Conservation (phyloP, 208 protist species). For the Trypanosoma theileri region DNA sequence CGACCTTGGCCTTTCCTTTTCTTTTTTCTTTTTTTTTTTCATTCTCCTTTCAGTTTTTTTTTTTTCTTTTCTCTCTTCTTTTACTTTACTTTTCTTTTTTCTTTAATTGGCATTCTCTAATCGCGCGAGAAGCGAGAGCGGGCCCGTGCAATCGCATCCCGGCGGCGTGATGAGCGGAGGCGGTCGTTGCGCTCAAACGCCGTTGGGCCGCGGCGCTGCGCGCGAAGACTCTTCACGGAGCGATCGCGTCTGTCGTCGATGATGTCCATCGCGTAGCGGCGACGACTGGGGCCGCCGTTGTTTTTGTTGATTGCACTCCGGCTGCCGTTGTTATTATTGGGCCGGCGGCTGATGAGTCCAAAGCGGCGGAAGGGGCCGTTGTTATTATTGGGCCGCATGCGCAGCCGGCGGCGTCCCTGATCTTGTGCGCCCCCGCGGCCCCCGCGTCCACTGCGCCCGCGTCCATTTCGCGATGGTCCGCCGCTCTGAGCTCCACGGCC, state of each 20-base stretch:
- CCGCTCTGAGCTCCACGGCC: neutral
- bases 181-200: constrained; percentile 73
- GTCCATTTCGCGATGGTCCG: too few relatives aligned
- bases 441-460: constrained; percentile 6
- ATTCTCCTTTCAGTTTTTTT: too few relatives aligned
- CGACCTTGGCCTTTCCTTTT: too few relatives aligned
- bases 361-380: neutral
- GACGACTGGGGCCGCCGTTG: neutral
- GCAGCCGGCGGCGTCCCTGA: neutral
- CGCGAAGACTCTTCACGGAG: constrained; percentile 48
- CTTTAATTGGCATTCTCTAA: constrained; percentile 15
- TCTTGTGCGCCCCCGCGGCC: constrained; percentile 29
- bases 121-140: constrained; percentile 70
- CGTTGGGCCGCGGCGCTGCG: constrained; percentile 34
- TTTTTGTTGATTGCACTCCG: neutral
- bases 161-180: constrained; percentile 39
- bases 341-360: neutral
- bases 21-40: neutral
- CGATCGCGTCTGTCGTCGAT: constrained; percentile 34
- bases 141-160: constrained; percentile 47
- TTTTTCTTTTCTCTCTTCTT: too few relatives aligned
- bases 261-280: constrained; percentile 23
- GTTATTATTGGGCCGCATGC: neutral
- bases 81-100: too few relatives aligned
- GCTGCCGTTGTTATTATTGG: neutral